Base-by-base conservation (phyloP, 495 filamentous ascomycete genomes). In the Tuber indicum region DNA sequence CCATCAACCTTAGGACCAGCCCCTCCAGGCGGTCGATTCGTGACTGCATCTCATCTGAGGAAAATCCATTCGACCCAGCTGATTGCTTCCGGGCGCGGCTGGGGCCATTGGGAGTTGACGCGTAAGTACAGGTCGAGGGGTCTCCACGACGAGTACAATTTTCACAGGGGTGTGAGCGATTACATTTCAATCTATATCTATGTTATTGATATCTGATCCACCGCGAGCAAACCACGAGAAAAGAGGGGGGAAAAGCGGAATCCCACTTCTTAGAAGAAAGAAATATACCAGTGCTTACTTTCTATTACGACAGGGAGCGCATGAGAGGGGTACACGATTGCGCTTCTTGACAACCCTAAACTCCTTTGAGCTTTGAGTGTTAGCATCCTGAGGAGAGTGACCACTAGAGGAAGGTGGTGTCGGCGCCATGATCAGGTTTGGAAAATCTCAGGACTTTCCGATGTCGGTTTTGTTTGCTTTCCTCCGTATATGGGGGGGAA, bases 41-140 rank as follows among this genome's bases (percentile, higher is more conserved):
- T 82, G 94, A 96, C 86, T 99, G 96, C 96, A 99, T 99, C 84
- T 98, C 96, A 88, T 97, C 95, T 43, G 96, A 90, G 21, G 92
- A 87, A 36, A 36, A 36, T 74, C 88, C 86, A 79, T 87, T 86
- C 82, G 89, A 86, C 78, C 89, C 89, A 83, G 89, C 85, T 75
- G 88, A 85, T 82, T 91, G 90, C 82, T 88, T 90, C 88, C 93
- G 96, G 70, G 70, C 62, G 58, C 78, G 75, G 17, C 75, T 47
- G 43, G 72, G 23, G 52, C 44, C 73, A 62, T 77, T 74, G 43
- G 75, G 52, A 36, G 81, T 83, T 76, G 93, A 89, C 46, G 96
- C 96, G 87, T 98, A 99, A 76, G 92, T 92, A 85, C 96, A 99
- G 52, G 92, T 92, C 73, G 88, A 84, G 16, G 92, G 89, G 84